A percentile compares a stretch with the other conserved stretches of the same genome.
Conservation (phyloP, 75 land plant species). For the Picea glauca region DNA sequence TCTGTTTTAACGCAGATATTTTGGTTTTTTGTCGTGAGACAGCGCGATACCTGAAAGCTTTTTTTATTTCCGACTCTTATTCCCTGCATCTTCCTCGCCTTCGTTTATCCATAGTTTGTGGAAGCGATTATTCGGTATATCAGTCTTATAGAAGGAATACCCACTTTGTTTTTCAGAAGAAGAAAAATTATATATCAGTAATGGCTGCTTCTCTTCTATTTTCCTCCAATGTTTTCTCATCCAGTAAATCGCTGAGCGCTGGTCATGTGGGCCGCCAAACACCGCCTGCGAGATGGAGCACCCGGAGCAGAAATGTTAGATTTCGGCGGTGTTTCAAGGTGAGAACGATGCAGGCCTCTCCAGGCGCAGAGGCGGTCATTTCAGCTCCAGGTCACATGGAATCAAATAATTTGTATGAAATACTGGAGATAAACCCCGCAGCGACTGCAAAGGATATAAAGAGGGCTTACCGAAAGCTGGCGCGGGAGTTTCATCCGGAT, state of each 20-base stretch:
- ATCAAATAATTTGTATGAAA: constrained; percentile 22
- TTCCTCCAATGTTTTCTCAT: neutral
- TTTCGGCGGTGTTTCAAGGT: neutral
- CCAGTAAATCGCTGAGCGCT: neutral
- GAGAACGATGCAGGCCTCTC: neutral
- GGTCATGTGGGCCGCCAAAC: neutral
- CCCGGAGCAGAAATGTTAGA: neutral
- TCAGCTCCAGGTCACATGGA: neutral
- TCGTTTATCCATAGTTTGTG: too few species aligned
- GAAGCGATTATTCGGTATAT: too few species aligned
- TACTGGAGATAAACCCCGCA: constrained; percentile 11
- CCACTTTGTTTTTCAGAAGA: too few species aligned
- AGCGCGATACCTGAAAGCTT: too few species aligned
- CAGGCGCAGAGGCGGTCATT: neutral
- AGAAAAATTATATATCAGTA: too few species aligned
- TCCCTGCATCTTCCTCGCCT: too few species aligned
- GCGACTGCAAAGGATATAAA: neutral
- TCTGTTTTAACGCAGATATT: too few species aligned
- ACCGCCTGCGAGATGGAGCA: too few species aligned
- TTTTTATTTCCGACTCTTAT: too few species aligned
- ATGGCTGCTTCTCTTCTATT: neutral
- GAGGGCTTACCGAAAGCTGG: neutral
- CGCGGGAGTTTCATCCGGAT: neutral
- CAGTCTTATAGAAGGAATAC: too few species aligned
- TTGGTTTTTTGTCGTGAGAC: too few species aligned